Conservation (phyloP, 805 yeast species). For the Cyberlindnera veronae region DNA sequence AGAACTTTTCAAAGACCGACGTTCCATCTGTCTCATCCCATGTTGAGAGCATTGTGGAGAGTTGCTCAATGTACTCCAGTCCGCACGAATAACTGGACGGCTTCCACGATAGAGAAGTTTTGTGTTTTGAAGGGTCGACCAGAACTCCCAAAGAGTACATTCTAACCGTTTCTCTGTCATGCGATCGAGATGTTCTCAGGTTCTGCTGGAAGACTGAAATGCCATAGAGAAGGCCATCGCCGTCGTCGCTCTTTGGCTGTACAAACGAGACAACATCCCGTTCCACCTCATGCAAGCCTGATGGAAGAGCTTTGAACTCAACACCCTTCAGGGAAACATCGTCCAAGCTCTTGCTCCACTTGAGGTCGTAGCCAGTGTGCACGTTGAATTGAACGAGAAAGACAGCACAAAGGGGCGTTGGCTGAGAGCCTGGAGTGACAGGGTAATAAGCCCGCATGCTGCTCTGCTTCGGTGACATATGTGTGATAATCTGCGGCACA, state of each 20-base stretch:
- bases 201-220: conserved; percentile 50
- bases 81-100: conserved; percentile 40
- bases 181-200: conserved; percentile 25
- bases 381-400: conserved; percentile 52
- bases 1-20: conserved; percentile 25
- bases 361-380: conserved; percentile 45
- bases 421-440: conserved; percentile 3
- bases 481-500: neutral
- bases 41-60: conserved; percentile 28
- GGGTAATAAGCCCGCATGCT: conserved; percentile 12
- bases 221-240: conserved; percentile 38
- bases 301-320: conserved; percentile 65
- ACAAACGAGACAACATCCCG: conserved; percentile 55
- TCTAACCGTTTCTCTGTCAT: conserved; percentile 43
- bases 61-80: conserved; percentile 39
- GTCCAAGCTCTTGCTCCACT: conserved; percentile 38
- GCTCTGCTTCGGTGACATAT: neutral
- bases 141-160: conserved; percentile 67
- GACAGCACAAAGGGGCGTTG: conserved; percentile 37
- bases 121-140: conserved; percentile 38
- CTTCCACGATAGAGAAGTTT: conserved; percentile 33
- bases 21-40: conserved; percentile 24
- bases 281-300: conserved; percentile 56
- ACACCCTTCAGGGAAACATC: conserved; percentile 38
- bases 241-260: conserved; percentile 25